A percentile compares a stretch with the other conserved stretches of the same genome.
Conservation (phyloP, 1,139 yeast genomes). For the Lodderomyces parapsilosis region DNA sequence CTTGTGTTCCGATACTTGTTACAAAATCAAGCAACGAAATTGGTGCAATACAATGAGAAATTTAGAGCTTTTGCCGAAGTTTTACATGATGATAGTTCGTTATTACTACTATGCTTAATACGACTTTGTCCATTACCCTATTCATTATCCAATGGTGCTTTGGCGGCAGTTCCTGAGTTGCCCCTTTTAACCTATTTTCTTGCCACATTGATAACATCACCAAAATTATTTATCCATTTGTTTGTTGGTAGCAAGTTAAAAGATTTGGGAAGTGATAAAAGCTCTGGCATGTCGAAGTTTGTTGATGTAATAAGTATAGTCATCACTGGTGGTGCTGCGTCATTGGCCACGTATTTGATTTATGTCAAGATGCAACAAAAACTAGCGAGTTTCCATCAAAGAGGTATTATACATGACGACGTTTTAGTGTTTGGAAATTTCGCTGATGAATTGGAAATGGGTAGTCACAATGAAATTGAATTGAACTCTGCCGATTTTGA, state of each 20-base stretch:
- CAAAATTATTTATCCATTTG: constrained; percentile 73
- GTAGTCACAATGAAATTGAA: constrained; percentile 27
- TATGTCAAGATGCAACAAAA: constrained; percentile 59
- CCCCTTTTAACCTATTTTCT: constrained; percentile 58
- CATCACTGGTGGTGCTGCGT: constrained; percentile 56
- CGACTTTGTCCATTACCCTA: constrained; percentile 92
- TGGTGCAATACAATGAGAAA: constrained; percentile 55
- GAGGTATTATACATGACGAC: constrained; percentile 23
- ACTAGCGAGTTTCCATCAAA: constrained; percentile 30
- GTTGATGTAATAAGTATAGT: constrained; percentile 65
- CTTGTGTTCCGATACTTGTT: constrained; percentile 63
- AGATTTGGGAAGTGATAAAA: constrained; percentile 59
- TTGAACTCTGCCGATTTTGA: constrained; percentile 35
- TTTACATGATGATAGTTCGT: constrained; percentile 60
- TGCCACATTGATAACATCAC: constrained; percentile 76
- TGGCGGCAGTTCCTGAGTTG: constrained; percentile 81
- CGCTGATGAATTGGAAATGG: constrained; percentile 32
- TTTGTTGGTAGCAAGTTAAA: constrained; percentile 81
- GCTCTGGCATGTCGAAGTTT: constrained; percentile 50
- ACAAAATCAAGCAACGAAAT: constrained; percentile 49
- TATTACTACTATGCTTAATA: constrained; percentile 65
- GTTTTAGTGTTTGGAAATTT: constrained; percentile 43
- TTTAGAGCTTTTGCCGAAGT: constrained; percentile 77
- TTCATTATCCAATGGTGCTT: constrained; percentile 87
- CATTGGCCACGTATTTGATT: constrained; percentile 66